These are phyloP conservation scores for Alternaria postmessia DNA, from an alignment of 2,329 filamentous ascomycete species.

Conservation along the genomic window DNA sequence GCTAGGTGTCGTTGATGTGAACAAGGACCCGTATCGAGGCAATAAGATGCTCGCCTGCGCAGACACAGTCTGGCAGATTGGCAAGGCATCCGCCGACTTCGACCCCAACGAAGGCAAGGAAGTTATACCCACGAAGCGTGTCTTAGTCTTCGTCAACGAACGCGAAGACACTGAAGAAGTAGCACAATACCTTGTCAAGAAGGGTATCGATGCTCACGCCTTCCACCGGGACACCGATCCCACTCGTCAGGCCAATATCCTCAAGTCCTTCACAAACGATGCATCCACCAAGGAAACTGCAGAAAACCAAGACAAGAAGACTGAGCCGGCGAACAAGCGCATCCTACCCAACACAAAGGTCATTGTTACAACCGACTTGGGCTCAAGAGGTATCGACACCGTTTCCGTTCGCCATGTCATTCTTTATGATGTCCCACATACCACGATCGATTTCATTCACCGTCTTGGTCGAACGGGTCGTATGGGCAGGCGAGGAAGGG, in stretches of 20 bases:
- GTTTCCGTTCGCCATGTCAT: conserved; percentile 90
- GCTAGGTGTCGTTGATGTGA: conserved; percentile 89
- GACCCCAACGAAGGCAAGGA: conserved; percentile 57
- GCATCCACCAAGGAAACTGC: conserved; percentile 3
- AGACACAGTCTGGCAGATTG: conserved; percentile 92
- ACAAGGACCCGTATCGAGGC: conserved; percentile 90
- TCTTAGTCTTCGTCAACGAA: conserved; percentile 97
- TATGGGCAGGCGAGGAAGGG: conserved; percentile 89
- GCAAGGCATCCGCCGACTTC: conserved; percentile 69
- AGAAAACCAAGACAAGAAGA: background rate
- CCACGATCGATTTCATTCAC: conserved; percentile 97
- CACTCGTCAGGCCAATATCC: conserved; percentile 76
- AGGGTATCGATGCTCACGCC: conserved; percentile 88
- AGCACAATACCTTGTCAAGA: conserved; percentile 77
- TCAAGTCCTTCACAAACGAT: conserved; percentile 70
- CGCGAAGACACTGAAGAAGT: conserved; percentile 86
- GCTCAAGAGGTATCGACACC: conserved; percentile 93
- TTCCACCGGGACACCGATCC: conserved; percentile 85
- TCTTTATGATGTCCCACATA: conserved; percentile 96
- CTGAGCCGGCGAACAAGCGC: conserved; percentile 40
- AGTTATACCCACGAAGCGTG: conserved; percentile 75
- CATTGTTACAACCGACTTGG: conserved; percentile 91
- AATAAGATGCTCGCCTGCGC: conserved; percentile 94
- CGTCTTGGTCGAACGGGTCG: conserved; percentile 88
- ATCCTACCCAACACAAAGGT: conserved; percentile 82